Evolutionary conservation across 2,329 filamentous ascomycete genomes (phyloP), one percentile per base, ranked within the genome.

Genomic region (Plenodomus biglobosus): DNA sequence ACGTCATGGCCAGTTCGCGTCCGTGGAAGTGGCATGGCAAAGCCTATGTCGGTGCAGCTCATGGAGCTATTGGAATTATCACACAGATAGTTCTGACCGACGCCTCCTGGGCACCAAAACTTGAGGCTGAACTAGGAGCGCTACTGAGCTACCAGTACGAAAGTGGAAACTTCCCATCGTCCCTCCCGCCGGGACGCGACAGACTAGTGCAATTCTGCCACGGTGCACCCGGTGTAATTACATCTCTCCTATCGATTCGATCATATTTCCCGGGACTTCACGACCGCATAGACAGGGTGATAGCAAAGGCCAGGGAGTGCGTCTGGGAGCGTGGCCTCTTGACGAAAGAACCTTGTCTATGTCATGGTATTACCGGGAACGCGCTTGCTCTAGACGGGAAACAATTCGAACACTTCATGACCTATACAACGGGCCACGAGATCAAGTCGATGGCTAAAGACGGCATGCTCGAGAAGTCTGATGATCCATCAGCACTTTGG

Each of bases 61-160:
- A 90, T 61, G 87, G 87, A 7, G 78, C 81, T 11, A 81, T 88
- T 20, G 85, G 86, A 3, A 88, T 87, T 65, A 78, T 90, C 46
- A 84, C 82, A n/a, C 86, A 90, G 66, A 73, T 88, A 13, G 78
- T 87, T 1, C 73, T 82, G 34, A 83, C 83, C 2, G 77, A 79
- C 46, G 79, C 82, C 0, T 69, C 73, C 4, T 76, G 80, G 53
- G 83, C 84, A 1, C 66, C 76, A 1, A 75, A 76, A 39, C 70
- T 88, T 2, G 76, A 81, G 52, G 70, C 71, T 3, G 75, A 80
- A 17, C 64, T 89, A 3, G 74, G 75, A 1, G 75, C 76, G 8
- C 63, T 89, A 10, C 73, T 90, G 2, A 78, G 78, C 30, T 75
- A 81, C 53, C 86, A 90, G 62, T 77, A 76, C 43, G 73, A 78